Evolutionary conservation across 768 basidiomycete genomes (phyloP).

Genomic region (Boletus barrowsii): DNA sequence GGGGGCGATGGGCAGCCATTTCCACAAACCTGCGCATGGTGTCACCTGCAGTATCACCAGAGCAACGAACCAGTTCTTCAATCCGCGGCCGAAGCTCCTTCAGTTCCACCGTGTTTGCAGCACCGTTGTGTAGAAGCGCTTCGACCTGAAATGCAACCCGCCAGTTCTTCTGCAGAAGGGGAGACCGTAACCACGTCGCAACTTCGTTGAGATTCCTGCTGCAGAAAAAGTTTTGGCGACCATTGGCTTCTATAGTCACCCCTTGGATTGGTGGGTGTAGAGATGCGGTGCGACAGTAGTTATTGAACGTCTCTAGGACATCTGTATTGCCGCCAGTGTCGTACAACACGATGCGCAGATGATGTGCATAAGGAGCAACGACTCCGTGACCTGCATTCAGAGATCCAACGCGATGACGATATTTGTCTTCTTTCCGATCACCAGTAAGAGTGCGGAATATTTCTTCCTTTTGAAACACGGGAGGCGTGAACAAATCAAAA

Average conservation of each 20-base stretch:
- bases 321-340: conserved; percentile 40
- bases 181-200: conserved; percentile 39
- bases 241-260: conserved; percentile 47
- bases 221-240: conserved; percentile 48
- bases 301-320: conserved; percentile 46
- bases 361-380: conserved; percentile 69
- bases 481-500: conserved; percentile 66
- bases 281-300: conserved; percentile 52
- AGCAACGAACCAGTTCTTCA: conserved; percentile 35
- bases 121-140: conserved; percentile 58
- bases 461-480: conserved; percentile 56
- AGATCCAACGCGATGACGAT: conserved; percentile 55
- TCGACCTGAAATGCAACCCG: conserved; percentile 75
- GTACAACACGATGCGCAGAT: conserved; percentile 61
- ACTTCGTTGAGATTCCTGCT: conserved; percentile 45
- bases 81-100: conserved; percentile 43
- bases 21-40: conserved; percentile 56
- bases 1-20: conserved; percentile 42
- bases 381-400: conserved; percentile 55
- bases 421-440: conserved; percentile 27
- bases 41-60: conserved; percentile 39
- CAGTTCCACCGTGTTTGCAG: conserved; percentile 61
- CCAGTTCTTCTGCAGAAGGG: conserved; percentile 46
- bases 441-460: conserved; percentile 52
- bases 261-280: conserved; percentile 35